phyloP scores from a whole-genome alignment of 805 yeast genomes.

The Kodamaea kaohsiungensis region DNA sequence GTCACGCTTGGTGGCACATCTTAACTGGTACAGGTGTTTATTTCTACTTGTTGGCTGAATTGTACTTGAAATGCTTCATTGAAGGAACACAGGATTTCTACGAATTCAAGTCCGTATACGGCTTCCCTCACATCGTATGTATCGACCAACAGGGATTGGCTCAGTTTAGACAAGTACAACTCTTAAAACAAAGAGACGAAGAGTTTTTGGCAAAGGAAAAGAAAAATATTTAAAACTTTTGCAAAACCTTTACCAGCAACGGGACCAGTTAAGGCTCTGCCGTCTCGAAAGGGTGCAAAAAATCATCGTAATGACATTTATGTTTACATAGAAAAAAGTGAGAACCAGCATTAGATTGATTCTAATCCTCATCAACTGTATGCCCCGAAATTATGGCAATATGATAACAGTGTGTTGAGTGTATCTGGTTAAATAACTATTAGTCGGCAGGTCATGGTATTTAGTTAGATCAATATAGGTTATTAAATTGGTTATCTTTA shows the following conservation, averaged over 20 bases:
- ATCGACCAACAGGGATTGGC: conserved; percentile 28
- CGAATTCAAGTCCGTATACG: conserved; percentile 57
- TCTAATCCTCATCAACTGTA: too few relatives aligned
- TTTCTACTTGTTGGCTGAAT: conserved; percentile 76
- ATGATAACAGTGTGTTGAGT: too few relatives aligned
- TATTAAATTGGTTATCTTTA: conserved; percentile 12
- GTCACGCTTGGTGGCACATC: conserved; percentile 98
- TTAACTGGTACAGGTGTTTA: conserved; percentile 87
- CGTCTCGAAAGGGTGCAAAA: neutral
- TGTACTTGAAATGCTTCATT: conserved; percentile 70
- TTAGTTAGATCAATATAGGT: neutral
- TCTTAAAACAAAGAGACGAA: conserved; percentile 15
- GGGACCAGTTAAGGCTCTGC: neutral
- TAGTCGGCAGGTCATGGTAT: neutral
- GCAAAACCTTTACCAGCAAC: neutral
- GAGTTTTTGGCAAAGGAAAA: conserved; percentile 8
- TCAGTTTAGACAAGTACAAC: conserved; percentile 17
- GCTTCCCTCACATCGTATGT: conserved; percentile 29
- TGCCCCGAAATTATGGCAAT: neutral
- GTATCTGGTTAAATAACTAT: neutral
- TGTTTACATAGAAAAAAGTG: neutral
- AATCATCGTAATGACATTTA: neutral
- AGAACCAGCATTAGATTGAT: neutral
- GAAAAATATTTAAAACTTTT: conserved; percentile 12
- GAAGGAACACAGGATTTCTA: conserved; percentile 57